Conservation (phyloP, 768 basidiomycete species). For the Termitomyces sp. region DNA sequence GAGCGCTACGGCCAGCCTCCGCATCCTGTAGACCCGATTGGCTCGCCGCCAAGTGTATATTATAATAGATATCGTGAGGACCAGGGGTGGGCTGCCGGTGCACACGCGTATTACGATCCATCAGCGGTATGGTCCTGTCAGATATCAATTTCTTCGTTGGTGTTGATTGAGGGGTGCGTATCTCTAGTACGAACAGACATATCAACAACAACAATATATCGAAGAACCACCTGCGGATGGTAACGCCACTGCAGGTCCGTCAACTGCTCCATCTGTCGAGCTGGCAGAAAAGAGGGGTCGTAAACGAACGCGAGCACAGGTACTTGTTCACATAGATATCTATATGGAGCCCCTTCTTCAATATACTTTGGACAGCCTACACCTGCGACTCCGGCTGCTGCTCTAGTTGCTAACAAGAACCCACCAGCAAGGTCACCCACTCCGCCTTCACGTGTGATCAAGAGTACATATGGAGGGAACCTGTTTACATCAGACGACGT, state of each 20-base stretch:
- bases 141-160: background rate
- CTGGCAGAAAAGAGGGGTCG: slow-evolving; percentile 57
- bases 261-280: slow-evolving; percentile 24
- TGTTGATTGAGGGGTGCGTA: background rate
- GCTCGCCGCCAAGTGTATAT: slow-evolving; percentile 46
- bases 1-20: slow-evolving; percentile 47
- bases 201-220: slow-evolving; percentile 55
- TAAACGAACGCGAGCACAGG: slow-evolving; percentile 65
- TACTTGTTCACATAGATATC: slow-evolving; percentile 6
- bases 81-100: slow-evolving; percentile 46
- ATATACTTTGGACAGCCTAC: slow-evolving; percentile 36
- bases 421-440: slow-evolving; percentile 79
- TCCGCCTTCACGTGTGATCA: slow-evolving; percentile 78
- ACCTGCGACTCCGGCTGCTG: slow-evolving; percentile 64
- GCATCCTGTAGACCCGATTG: slow-evolving; percentile 45
- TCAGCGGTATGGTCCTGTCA: slow-evolving; percentile 34
- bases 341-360: background rate
- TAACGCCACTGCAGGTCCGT: slow-evolving; percentile 35
- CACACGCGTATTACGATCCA: slow-evolving; percentile 56
- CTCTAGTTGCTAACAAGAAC: slow-evolving; percentile 63
- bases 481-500: slow-evolving; percentile 85
- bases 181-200: slow-evolving; percentile 52
- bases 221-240: slow-evolving; percentile 44
- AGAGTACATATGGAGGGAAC: slow-evolving; percentile 88
- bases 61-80: slow-evolving; percentile 67